Evolutionary conservation across 192 early-diverging fungal genomes (phyloP).

Genomic region (Phycomyces nitens): DNA sequence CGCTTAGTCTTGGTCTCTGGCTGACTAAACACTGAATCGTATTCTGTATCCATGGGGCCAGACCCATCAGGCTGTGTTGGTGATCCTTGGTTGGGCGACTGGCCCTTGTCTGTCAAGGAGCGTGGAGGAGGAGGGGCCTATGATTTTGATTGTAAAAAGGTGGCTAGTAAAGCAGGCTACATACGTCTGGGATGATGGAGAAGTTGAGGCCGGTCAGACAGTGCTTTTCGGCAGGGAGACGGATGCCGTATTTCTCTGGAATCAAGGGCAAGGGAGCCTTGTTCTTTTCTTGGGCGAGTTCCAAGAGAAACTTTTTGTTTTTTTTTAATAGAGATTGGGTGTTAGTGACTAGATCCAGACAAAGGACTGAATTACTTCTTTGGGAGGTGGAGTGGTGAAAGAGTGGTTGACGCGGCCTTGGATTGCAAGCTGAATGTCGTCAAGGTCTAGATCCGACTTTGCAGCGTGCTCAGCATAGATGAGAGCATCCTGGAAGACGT

Average conservation of each 20-base stretch:
- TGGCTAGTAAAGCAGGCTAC: neutral
- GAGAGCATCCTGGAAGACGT: conserved; percentile 89
- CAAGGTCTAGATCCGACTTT: conserved; percentile 70
- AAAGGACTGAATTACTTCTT: conserved; percentile 59
- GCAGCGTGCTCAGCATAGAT: conserved; percentile 91
- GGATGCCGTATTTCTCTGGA: conserved; percentile 74
- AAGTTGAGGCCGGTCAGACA: conserved; percentile 77
- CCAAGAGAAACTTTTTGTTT: conserved; percentile 59
- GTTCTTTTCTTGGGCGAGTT: conserved; percentile 76
- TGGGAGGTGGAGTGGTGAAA: conserved; percentile 84
- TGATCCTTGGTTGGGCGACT: neutral
- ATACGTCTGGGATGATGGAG: conserved; percentile 67
- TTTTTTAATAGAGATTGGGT: too few relatives aligned
- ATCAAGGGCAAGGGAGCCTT: conserved; percentile 72
- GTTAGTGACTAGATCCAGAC: too few relatives aligned
- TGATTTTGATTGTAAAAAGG: neutral
- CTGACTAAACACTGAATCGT: neutral
- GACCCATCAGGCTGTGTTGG: conserved; percentile 2
- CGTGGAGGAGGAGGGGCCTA: conserved; percentile 34
- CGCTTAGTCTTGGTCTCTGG: conserved; percentile 10
- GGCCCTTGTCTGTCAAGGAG: neutral
- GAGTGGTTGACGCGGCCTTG: conserved; percentile 88
- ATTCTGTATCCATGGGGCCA: too few relatives aligned
- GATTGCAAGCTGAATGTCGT: conserved; percentile 89
- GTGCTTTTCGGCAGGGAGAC: conserved; percentile 71